Evolutionary conservation across 306 rosid species (phyloP), one percentile per base, ranked within the genome.

Genomic region (Parietaria judaica): DNA sequence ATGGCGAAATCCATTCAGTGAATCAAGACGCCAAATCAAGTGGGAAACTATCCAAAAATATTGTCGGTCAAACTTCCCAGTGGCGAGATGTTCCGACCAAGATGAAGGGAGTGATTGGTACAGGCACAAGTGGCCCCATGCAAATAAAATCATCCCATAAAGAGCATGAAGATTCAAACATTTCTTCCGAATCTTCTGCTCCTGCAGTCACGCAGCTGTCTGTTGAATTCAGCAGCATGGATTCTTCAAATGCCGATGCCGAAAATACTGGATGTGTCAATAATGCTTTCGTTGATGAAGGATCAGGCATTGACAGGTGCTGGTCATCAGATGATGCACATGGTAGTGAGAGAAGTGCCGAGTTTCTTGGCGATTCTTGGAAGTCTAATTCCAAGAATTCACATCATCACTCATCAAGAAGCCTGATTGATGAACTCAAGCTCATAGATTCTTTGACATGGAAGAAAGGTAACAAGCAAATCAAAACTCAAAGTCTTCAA

Each of bases 11-110:
- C 57, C 13, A 65, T 56, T 63, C 67, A 58, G 63, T 54, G 36
- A 74, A 73, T 70, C 61, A 54, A 60, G 73, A 62, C 60, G 71
- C 66, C 61, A 73, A 71, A 64, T 66, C 69, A 58, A 58, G 56
- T 48, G 63, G 61, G 54, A 70, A 70, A 63, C 17, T 36, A 60
- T 37, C 66, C 6, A 56, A 56, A 51, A 75, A 70, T 69, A 51
- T 49, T 15, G 56, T 64, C 43, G 63, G 66, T 66, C 68, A 64
- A 65, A 36, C 76, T 35, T 80, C 80, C 62, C 81, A 76, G 56
- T 82, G 88, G 94, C 75, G 72, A 78, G 94, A 80, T 55, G 88
- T 85, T 55, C 94, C 88, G 2, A 66, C 70, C 63, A 82, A 78
- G 83, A 66, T 63, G 56, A 80, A 78, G 69, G 77, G 65, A 65